Base-by-base conservation (phyloP, 768 basidiomycete species). In the Leccinum sublutescens region DNA sequence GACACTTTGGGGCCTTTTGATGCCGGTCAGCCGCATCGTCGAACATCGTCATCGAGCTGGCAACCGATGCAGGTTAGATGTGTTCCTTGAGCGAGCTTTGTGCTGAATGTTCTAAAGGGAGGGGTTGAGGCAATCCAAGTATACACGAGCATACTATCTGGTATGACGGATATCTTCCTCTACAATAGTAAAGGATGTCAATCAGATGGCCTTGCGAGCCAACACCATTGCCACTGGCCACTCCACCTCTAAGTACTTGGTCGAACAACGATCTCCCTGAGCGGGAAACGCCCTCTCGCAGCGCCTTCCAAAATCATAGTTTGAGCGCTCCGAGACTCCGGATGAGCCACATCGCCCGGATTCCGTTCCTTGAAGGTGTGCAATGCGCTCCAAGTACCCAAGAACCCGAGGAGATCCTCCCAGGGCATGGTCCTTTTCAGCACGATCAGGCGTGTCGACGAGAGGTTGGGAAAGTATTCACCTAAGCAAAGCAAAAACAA, bases 311-410 rank as follows among this genome's bases (percentile, higher is more conserved):
- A 64, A 89, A 87, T 15, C 88, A 76, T 61, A 82, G 75, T 9
- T 85, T 82, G 45, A 93, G 80, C 68, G 88, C 85, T 1, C 87
- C 87, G 21, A 9, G 29, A 29, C 29, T 85, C 84, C 0, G 69
- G 61, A 25, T 75, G 69, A 47, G 68, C 63, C 12, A 55, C 59
- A 65, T 92, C 88, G 31, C 82, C 78, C 0, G 89, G 88, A 66
- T 85, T 79, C 11, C 66, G 66, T 62, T 88, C 86, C 60, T 85
- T 82, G 70, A 82, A 93, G 12, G 82, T 83, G 60, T 88, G 84
- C 52, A 91, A 73, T 2, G 89, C 75, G 64, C 87, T 90, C 77
- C 82, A 87, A 0, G 90, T 91, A 50, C 83, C 19, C 93, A 75
- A 2, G 68, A 92, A 93, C 2, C 77, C 80, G 5, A 88, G 77